A percentile compares a stretch with the other conserved stretches of the same genome.
These are phyloP conservation scores for Calonectria honghensis DNA, from an alignment of 2,329 filamentous ascomycete species.

Conservation along the genomic window DNA sequence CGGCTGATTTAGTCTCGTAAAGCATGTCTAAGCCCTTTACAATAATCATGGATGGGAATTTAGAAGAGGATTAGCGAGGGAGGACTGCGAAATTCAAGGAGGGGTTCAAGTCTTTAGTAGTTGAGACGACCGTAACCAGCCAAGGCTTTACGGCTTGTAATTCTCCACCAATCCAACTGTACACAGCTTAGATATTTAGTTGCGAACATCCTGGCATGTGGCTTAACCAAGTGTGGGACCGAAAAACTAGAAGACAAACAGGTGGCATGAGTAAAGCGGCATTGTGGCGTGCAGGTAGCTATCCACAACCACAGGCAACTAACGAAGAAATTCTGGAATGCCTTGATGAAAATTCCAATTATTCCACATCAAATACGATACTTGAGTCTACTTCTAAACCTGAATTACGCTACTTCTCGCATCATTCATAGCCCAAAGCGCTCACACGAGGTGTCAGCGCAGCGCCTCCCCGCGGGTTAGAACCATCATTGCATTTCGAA, in stretches of 20 bases:
- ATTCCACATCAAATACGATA: not conserved
- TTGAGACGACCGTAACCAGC: not conserved
- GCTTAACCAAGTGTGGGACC: not conserved
- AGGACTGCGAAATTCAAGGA: not conserved
- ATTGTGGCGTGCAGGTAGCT: too few relatives aligned
- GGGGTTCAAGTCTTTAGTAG: not conserved
- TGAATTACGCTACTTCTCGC: not conserved
- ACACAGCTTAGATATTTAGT: not conserved
- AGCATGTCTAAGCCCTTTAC: not conserved
- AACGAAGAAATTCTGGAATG: too few relatives aligned
- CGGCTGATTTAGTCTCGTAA: not conserved
- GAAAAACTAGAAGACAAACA: not conserved
- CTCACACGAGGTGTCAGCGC: not conserved
- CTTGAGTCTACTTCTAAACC: not conserved
- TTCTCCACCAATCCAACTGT: not conserved
- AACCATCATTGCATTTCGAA: not conserved
- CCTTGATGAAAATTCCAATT: not conserved
- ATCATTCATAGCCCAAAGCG: not conserved
- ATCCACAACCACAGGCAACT: not conserved
- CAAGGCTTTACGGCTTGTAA: not conserved
- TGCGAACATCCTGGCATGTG: not conserved
- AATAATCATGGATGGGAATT: not conserved
- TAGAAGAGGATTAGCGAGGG: not conserved
- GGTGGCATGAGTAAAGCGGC: too few relatives aligned
- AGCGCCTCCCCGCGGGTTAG: not conserved